Base-by-base conservation (phyloP, 495 filamentous ascomycete species). In the Podospora tetraspora region DNA sequence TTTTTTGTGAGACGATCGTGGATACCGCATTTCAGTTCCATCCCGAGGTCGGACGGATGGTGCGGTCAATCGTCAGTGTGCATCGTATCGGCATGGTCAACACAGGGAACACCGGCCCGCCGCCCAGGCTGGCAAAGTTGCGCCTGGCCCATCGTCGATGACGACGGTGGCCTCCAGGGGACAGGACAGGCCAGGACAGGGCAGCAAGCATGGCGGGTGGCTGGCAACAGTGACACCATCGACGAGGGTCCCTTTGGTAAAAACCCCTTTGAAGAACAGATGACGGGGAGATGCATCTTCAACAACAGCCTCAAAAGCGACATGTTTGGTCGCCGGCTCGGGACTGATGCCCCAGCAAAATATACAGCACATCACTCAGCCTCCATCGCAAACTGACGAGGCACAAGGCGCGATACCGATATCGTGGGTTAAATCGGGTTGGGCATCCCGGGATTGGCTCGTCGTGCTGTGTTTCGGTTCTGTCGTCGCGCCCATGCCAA, bases 401-500 rank as follows among this genome's bases (percentile, higher is more conserved):
- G 43, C 43, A 52, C 43, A n/a, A 52, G n/a, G 19, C 16, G 16
- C 43, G 16, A 52, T n/a, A 2, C 12, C 7, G 16, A 52, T n/a
- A n/a, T 52, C 43, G 19, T n/a, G 43, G 43, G 43, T 52, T 52
- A 52, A 52, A 52, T 52, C 43, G 43, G 34, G 22, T 16, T 19
- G 22, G n/a, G 10, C 1, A 34, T 11, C 22, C 21, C 23, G 59
- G 59, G 24, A 60, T 60, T 60, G 59, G 59, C 59, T 27, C 23
- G 27, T 16, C 13, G 59, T 60, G 22, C 59, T 25, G n/a, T 66
- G 63, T 66, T 66, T 66, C 63, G 63, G 52, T 5, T 66, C 58
- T 34, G 10, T 29, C 61, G 58, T 34, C 32, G 66, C 23, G 32
- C 66, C 65, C 37, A 34, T 67, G 66, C 59, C 66, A 56, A 56